Percentiles rank a stretch among this genome's conserved stretches.
phyloP scores from a whole-genome alignment of 345 rosid genomes.

The sweet orange (Citrus sinensis) region DNA sequence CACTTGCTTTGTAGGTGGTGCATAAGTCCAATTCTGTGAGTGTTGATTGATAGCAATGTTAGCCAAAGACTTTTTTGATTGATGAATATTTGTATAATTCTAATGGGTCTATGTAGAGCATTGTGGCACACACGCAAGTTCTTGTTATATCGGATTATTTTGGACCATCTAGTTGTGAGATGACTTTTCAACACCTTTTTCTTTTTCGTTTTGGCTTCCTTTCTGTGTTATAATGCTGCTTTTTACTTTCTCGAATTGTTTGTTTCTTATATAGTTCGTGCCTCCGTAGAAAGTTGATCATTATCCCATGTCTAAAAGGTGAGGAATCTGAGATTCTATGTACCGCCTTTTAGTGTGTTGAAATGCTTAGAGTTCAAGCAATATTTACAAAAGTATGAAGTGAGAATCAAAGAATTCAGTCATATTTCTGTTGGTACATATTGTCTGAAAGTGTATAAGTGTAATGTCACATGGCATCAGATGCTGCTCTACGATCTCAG shows the following conservation, averaged over 20 bases:
- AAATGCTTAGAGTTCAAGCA: conserved; percentile 23
- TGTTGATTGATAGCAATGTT: conserved; percentile 7
- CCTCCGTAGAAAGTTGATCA: conserved; percentile 14
- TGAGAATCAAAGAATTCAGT: background rate
- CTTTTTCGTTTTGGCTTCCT: conserved; percentile 21
- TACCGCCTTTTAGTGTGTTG: background rate
- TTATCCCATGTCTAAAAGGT: conserved; percentile 11
- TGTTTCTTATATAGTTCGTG: background rate
- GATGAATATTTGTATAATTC: background rate
- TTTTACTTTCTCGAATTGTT: conserved; percentile 10
- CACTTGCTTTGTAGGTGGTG: conserved; percentile 18
- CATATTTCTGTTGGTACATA: background rate
- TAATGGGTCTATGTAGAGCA: background rate
- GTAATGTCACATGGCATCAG: background rate
- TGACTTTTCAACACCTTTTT: background rate
- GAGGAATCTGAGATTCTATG: conserved; percentile 6
- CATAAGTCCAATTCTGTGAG: conserved; percentile 5
- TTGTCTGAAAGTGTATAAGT: background rate
- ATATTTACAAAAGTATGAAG: background rate
- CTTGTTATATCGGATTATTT: background rate
- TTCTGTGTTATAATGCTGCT: conserved; percentile 18
- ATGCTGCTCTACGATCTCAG: background rate
- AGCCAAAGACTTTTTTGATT: background rate
- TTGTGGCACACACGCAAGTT: background rate
- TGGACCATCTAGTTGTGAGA: conserved; percentile 13